Evolutionary conservation across 495 filamentous ascomycete species (phyloP).

Genomic region (Cairneyella variabilis): DNA sequence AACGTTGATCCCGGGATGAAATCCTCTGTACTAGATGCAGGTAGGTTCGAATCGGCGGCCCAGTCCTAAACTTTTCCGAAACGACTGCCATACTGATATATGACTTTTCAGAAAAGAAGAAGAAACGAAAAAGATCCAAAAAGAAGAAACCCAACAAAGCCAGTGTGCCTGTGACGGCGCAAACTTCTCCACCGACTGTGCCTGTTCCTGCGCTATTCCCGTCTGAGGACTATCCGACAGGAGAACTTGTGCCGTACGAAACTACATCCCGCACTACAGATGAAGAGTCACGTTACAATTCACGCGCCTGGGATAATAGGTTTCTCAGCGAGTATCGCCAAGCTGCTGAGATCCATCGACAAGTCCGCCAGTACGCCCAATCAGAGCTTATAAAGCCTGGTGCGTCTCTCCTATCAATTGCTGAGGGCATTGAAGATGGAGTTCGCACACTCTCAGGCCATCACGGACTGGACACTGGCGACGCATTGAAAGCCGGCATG

Average conservation of each 20-base stretch:
- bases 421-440: conserved; percentile 79
- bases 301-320: conserved; percentile 67
- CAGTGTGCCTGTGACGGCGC: conserved; percentile 58
- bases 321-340: conserved; percentile 83
- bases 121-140: conserved; percentile 70
- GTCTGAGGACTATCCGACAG: conserved; percentile 66
- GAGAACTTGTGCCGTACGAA: conserved; percentile 77
- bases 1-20: conserved; percentile 10
- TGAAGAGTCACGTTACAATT: conserved; percentile 81
- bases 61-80: no score
- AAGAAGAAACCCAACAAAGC: conserved; percentile 77
- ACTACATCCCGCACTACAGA: conserved; percentile 76
- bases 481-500: conserved; percentile 73
- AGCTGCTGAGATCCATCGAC: conserved; percentile 42
- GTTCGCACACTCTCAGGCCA: conserved; percentile 76
- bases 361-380: conserved; percentile 79
- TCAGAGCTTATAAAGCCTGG: conserved; percentile 72
- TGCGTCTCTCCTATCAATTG: conserved; percentile 75
- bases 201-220: conserved; percentile 71
- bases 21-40: background rate
- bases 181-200: conserved; percentile 73
- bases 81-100: no score
- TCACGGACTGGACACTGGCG: conserved; percentile 73
- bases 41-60: conserved; percentile 12
- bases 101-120: conserved; percentile 30